Evolutionary conservation across 2,329 filamentous ascomycete genomes (phyloP).

Genomic region (Clathrospora elynae): DNA sequence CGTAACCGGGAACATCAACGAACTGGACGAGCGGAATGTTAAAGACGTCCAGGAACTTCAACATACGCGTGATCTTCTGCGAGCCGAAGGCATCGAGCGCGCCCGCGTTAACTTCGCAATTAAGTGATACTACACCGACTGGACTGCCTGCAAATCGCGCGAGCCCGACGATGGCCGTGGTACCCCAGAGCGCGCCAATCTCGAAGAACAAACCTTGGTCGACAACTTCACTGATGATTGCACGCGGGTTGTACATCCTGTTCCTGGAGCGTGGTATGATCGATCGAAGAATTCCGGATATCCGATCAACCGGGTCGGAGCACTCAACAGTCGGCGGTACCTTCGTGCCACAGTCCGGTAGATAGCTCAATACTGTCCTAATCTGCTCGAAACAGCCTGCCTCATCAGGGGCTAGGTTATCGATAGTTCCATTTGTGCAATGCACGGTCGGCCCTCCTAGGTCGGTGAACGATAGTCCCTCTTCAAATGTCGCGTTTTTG

Average conservation of each 20-base stretch:
- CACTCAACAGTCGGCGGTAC: conserved; percentile 57
- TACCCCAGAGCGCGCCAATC: conserved; percentile 67
- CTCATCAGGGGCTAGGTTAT: conserved; percentile 66
- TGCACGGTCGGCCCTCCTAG: conserved; percentile 66
- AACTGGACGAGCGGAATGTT: conserved; percentile 69
- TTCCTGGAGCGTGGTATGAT: conserved; percentile 63
- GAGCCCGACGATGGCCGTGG: conserved; percentile 65
- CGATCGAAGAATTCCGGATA: conserved; percentile 57
- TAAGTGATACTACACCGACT: conserved; percentile 64
- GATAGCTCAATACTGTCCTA: conserved; percentile 60
- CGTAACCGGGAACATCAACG: conserved; percentile 65
- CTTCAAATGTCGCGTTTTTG: conserved; percentile 67
- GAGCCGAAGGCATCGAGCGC: conserved; percentile 65
- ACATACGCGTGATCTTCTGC: conserved; percentile 64
- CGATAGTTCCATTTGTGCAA: conserved; percentile 69
- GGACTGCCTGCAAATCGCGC: conserved; percentile 63
- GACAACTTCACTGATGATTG: conserved; percentile 62
- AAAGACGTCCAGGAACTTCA: conserved; percentile 69
- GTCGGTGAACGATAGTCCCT: conserved; percentile 63
- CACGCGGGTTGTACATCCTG: conserved; percentile 65
- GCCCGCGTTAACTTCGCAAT: conserved; percentile 64
- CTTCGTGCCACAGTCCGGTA: conserved; percentile 63
- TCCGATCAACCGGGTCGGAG: conserved; percentile 57
- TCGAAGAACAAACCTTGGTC: conserved; percentile 66
- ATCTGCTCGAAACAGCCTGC: conserved; percentile 67